Base-by-base conservation (phyloP, 176 grass and related monocot species). In the Guadua angustifolia region DNA sequence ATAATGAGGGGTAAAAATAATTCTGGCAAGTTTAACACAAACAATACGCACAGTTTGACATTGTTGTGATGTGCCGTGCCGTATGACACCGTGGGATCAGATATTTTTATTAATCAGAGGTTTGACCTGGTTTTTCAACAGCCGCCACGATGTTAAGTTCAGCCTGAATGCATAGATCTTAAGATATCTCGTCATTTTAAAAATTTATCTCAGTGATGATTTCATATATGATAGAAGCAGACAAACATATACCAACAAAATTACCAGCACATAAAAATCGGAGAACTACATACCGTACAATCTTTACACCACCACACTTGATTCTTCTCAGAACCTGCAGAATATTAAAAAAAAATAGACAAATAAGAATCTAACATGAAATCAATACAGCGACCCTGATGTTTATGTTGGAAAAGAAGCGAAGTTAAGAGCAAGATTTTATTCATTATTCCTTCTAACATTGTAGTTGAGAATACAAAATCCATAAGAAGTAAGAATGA, bases 291-390 rank as follows among this genome's bases (percentile, higher is more conserved):
- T 43, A 81, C 87, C 70, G 25, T 72, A 67, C 25, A 24, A 80
- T 79, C 71, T 79, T 64, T 66, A 85, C 19, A 55, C 46, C 80
- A 84, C 35, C 46, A 19, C 59, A 83, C 44, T 82, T 84, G 84
- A 82, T 85, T 82, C 60, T 90, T 92, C 71, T 92, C 73, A 72
- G 79, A 82, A 92, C 92, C 92, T 97, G 85, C 75, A 88, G 21
- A 87, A 65, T 49, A 69, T 57, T 18, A 49, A 79, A 68, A 78
- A 75, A 46, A 40, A 81, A 59, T 73, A 84, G 39, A 57, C n/a
- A 39, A 82, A 79, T 16, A 50, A 57, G 33, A 67, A 44, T 26
- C 55, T 3, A 70, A 50, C 22, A 70, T 74, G 51, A 71, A 46
- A 67, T 79, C 26, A 46, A 67, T 56, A 79, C 6, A 50, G 24